Conservation (phyloP, 1,284 basidiomycete genomes). For the Marasmius sp. region DNA sequence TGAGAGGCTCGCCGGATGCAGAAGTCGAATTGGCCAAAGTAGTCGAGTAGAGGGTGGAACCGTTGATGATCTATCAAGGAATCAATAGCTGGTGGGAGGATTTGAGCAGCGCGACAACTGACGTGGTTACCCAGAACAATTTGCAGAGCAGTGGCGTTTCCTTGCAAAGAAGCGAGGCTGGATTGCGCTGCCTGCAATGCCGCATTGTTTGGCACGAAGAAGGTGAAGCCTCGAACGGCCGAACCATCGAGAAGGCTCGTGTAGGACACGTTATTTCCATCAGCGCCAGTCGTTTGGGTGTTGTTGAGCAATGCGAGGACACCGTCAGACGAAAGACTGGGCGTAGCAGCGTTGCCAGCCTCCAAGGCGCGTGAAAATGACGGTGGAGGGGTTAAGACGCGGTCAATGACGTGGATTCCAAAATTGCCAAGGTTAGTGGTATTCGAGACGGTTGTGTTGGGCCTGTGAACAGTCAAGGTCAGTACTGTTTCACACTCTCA, state of each 20-base stretch:
- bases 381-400: constrained; percentile 6
- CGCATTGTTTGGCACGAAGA: constrained; percentile 65
- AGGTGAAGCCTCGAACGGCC: constrained; percentile 56
- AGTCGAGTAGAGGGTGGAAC: constrained; percentile 66
- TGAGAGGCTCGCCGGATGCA: constrained; percentile 59
- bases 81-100: constrained; percentile 1
- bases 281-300: constrained; percentile 6
- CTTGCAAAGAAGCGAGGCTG: constrained; percentile 34
- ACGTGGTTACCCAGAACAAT: constrained; percentile 67
- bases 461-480: constrained; percentile 18
- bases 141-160: constrained; percentile 46
- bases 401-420: constrained; percentile 16
- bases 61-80: constrained; percentile 60
- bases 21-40: constrained; percentile 49
- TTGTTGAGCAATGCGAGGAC: constrained; percentile 4
- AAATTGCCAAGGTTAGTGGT: constrained; percentile 34
- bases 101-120: constrained; percentile 17
- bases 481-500: not conserved
- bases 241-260: constrained; percentile 37
- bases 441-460: constrained; percentile 34
- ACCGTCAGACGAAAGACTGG: not conserved
- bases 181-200: constrained; percentile 42
- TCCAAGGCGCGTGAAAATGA: not conserved
- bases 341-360: not conserved
- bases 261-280: constrained; percentile 24